A percentile compares a stretch with the other conserved stretches of the same genome.
These are phyloP conservation scores for Vaccinium myrtillus DNA, from an alignment of 148 eudicot species.

Conservation along the genomic window DNA sequence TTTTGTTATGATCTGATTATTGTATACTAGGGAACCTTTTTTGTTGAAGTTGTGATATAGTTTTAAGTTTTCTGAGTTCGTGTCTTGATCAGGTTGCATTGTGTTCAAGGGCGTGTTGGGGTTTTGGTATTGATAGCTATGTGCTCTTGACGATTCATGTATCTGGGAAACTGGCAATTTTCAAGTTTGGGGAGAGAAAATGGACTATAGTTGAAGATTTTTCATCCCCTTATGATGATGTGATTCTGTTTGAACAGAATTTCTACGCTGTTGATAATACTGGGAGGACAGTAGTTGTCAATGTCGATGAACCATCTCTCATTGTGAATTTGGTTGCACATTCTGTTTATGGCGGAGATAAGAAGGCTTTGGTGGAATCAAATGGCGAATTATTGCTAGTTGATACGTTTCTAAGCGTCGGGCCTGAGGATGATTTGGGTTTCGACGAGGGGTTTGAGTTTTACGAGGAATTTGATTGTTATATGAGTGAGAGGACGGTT, in stretches of 20 bases:
- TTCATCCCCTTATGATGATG: conserved; percentile 65
- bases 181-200: conserved; percentile 39
- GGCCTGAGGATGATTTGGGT: conserved; percentile 47
- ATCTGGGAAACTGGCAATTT: conserved; percentile 65
- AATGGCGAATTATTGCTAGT: conserved; percentile 59
- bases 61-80: not conserved
- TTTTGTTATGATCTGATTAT: not conserved
- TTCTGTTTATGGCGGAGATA: conserved; percentile 70
- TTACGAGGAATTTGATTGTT: conserved; percentile 49
- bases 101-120: conserved; percentile 8
- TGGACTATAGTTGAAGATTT: conserved; percentile 57
- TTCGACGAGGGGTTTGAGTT: conserved; percentile 35
- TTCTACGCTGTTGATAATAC: conserved; percentile 72
- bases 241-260: conserved; percentile 39
- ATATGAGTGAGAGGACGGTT: conserved; percentile 45
- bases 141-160: conserved; percentile 65
- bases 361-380: conserved; percentile 60
- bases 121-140: conserved; percentile 27
- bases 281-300: conserved; percentile 53
- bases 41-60: not conserved
- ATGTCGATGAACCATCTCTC: conserved; percentile 16
- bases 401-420: conserved; percentile 59
- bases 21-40: not conserved
- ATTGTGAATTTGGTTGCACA: conserved; percentile 36
- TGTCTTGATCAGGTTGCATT: conserved; percentile 27